Evolutionary conservation across 305 asterid species (phyloP), one percentile per base, ranked within the genome.

Genomic region (Solanum hybrid): DNA sequence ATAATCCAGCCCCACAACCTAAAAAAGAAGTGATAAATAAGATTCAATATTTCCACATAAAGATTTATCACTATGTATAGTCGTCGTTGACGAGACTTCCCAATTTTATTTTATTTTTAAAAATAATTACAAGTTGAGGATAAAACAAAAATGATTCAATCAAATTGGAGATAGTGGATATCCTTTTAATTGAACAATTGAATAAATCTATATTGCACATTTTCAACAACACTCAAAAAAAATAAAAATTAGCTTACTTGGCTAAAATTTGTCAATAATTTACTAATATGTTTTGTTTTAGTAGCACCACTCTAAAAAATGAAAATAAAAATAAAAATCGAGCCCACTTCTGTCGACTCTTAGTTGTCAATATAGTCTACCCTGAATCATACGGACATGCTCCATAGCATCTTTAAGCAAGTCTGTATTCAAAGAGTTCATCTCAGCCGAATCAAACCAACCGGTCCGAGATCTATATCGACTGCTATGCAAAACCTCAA

Each of bases 381-480:
- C 10, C n/a, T 51, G 1, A 51, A 51, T 51, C 4, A 16, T 16
- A 51, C 10, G 2, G 64, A 51, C 4, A 16, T 51, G n/a, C 4
- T 18, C 1, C 2, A 18, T 16, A 51, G 4, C 22, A 51, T 51
- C 6, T 51, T 18, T 51, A 51, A 18, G 67, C 10, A 51, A 51
- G 10, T 51, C 1, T 51, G 1, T 51, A 51, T 51, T 7, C 3
- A 51, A 16, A 16, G 67, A 18, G 4, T 51, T 6, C 67, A 51
- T 51, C 67, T 51, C 9, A 16, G n/a, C 1, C 9, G n/a, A 16
- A 51, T 51, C 57, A 51, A 16, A 51, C 9, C 0, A 51, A 51
- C 0, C 2, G 4, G 1, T 51, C 4, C 22, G 4, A 16, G 0
- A 51, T 51, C n/a, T 16, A 51, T 0, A 51, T 6, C 10, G 0